Evolutionary conservation across 129 eudicot species (phyloP), one percentile per base, ranked within the genome.

Genomic region (Chrysanthemum seticuspe): DNA sequence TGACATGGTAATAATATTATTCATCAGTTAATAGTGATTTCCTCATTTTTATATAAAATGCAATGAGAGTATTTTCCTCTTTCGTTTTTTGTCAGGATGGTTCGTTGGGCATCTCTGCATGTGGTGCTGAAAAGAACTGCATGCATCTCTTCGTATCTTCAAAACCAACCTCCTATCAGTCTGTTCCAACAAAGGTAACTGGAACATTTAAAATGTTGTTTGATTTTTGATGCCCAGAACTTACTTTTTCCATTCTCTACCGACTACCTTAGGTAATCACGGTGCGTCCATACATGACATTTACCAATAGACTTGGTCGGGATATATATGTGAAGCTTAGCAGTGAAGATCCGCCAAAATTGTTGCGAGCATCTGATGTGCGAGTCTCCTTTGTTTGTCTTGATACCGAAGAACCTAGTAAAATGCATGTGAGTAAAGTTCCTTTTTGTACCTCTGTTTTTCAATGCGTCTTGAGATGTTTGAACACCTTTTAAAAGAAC

Each of bases 261-360:
- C n/a, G n/a, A n/a, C n/a, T n/a, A n/a, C 63, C 71, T 31, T 73
- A 92, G 98, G 98, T 93, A 19, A 93, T 93, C 36, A 77, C 85
- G 14, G 79, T 93, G 55, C 83, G 92, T 49, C 98, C 98, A 40
- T 93, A 69, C 66, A 77, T 93, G 80, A 93, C 98, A 27, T 93
- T 90, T 70, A 93, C 98, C 19, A 93, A 93, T 83, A 89, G 98
- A 86, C 78, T 90, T 62, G 98, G 98, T 83, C 82, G 82, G 72
- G 85, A 87, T 53, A 73, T 93, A 74, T 79, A 67, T 62, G 23
- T 93, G 73, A 93, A 87, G 83, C 58, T 93, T 45, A 93, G 97
- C 84, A 77, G 84, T 68, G 92, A 90, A 72, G 98, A 93, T 84
- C 87, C 74, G 23, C 90, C 92, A 56, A 93, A 90, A 74, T 59